Percentiles rank a stretch among this genome's conserved stretches.
Conservation (phyloP, 352 stramenopile genomes). For the Plasmopara muralis region DNA sequence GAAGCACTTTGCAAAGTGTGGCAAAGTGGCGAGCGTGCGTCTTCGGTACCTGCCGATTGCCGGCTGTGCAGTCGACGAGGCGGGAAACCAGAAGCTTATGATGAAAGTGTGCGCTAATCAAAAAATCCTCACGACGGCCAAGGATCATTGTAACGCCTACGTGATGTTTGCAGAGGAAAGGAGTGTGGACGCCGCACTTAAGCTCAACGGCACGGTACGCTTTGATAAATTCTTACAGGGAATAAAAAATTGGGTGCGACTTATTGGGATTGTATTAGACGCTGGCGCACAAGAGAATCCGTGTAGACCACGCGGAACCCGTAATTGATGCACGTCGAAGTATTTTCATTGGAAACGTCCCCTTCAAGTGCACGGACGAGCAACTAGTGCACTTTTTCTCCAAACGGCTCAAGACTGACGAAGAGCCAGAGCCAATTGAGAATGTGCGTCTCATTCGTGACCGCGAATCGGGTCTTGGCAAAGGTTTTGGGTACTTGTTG, state of each 20-base stretch:
- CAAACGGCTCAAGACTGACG: conserved; percentile 58
- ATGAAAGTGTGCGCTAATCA: conserved; percentile 89
- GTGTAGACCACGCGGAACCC: conserved; percentile 54
- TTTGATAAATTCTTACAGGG: neutral
- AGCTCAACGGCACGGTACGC: conserved; percentile 60
- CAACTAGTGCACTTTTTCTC: conserved; percentile 63
- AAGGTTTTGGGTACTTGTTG: conserved; percentile 89
- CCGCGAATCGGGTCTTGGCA: conserved; percentile 81
- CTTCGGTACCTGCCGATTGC: conserved; percentile 83
- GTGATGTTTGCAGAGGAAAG: conserved; percentile 69
- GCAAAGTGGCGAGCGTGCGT: conserved; percentile 80
- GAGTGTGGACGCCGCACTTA: conserved; percentile 57
- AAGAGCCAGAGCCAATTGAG: conserved; percentile 61
- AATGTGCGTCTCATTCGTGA: conserved; percentile 88
- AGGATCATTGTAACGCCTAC: conserved; percentile 90
- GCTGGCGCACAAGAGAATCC: conserved; percentile 57
- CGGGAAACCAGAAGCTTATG: conserved; percentile 88
- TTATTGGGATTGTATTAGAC: conserved; percentile 25
- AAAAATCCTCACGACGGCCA: conserved; percentile 68
- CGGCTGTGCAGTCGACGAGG: conserved; percentile 74
- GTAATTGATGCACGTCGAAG: conserved; percentile 75
- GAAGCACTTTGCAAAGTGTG: conserved; percentile 76
- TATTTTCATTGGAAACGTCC: conserved; percentile 89
- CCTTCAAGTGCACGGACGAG: conserved; percentile 82
- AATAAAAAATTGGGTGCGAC: neutral